Conservation (phyloP, 176 grass and related monocot genomes). For the Stipa capillata region DNA sequence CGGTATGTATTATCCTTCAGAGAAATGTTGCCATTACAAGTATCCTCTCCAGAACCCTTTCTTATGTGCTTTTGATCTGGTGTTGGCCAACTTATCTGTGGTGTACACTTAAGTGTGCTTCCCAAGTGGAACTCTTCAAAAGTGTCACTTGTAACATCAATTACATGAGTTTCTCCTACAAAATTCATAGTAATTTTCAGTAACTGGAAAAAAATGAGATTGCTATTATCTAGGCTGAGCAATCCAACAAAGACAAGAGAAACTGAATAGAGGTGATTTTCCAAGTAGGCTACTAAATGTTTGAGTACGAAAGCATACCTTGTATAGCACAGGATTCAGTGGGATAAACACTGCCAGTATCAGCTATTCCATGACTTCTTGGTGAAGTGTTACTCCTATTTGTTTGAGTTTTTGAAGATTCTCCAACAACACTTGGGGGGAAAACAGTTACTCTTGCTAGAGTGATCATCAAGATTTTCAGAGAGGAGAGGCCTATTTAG, state of each 20-base stretch:
- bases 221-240: background rate
- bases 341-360: constrained; percentile 32
- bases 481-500: constrained; percentile 67
- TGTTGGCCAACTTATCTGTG: constrained; percentile 23
- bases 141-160: constrained; percentile 50
- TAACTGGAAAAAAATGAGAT: background rate
- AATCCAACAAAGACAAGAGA: background rate
- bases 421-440: constrained; percentile 34
- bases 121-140: constrained; percentile 42
- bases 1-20: constrained; percentile 48
- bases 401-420: constrained; percentile 55
- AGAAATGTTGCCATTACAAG: constrained; percentile 10
- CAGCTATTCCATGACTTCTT: constrained; percentile 37
- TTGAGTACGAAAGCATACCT: constrained; percentile 30
- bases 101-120: constrained; percentile 45
- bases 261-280: background rate
- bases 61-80: constrained; percentile 36
- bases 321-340: constrained; percentile 32
- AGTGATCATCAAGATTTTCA: constrained; percentile 29
- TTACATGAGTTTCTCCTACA: constrained; percentile 60
- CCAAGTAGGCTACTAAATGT: background rate
- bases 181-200: constrained; percentile 19
- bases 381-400: constrained; percentile 41
- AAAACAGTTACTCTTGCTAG: constrained; percentile 31
- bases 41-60: constrained; percentile 18